These are phyloP conservation scores for Aspergillaceae sp. DNA, from an alignment of 2,329 filamentous ascomycete species.

Conservation along the genomic window DNA sequence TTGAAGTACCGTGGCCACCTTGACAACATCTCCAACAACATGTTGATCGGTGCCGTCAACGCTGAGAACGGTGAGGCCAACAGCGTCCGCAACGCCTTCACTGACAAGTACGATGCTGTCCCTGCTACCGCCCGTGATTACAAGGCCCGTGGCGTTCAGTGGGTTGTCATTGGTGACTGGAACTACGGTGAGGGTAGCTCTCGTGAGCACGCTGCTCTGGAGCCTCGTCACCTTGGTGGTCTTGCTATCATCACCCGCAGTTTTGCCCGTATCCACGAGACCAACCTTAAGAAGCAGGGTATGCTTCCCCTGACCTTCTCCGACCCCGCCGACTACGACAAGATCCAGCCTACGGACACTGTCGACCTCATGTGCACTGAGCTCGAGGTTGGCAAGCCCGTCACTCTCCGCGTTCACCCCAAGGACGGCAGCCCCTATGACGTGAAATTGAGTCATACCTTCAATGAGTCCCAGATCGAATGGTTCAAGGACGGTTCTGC, in stretches of 20 bases:
- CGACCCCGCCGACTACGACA: slow-evolving; percentile 94
- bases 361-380: slow-evolving; percentile 84
- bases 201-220: slow-evolving; percentile 94
- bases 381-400: slow-evolving; percentile 82
- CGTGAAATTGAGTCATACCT: slow-evolving; percentile 81
- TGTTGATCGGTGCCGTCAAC: slow-evolving; percentile 96
- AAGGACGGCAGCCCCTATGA: slow-evolving; percentile 76
- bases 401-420: slow-evolving; percentile 87
- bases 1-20: slow-evolving; percentile 98
- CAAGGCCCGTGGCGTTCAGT: slow-evolving; percentile 92
- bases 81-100: slow-evolving; percentile 89
- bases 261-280: slow-evolving; percentile 99
- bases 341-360: slow-evolving; percentile 86
- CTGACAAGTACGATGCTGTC: slow-evolving; percentile 74
- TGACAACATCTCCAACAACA: slow-evolving; percentile 99
- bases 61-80: slow-evolving; percentile 93
- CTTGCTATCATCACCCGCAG: slow-evolving; percentile 91
- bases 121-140: slow-evolving; percentile 94
- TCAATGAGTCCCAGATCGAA: slow-evolving; percentile 95
- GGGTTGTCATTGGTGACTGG: slow-evolving; percentile 98
- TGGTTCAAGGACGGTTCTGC: slow-evolving; percentile 99
- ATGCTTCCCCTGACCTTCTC: slow-evolving; percentile 97
- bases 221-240: slow-evolving; percentile 94
- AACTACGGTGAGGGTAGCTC: slow-evolving; percentile 98
- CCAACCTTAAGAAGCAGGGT: slow-evolving; percentile 99